Evolutionary conservation across 2,329 filamentous ascomycete species (phyloP), one percentile per base, ranked within the genome.

Genomic region (Tolypocladium endophyticum): DNA sequence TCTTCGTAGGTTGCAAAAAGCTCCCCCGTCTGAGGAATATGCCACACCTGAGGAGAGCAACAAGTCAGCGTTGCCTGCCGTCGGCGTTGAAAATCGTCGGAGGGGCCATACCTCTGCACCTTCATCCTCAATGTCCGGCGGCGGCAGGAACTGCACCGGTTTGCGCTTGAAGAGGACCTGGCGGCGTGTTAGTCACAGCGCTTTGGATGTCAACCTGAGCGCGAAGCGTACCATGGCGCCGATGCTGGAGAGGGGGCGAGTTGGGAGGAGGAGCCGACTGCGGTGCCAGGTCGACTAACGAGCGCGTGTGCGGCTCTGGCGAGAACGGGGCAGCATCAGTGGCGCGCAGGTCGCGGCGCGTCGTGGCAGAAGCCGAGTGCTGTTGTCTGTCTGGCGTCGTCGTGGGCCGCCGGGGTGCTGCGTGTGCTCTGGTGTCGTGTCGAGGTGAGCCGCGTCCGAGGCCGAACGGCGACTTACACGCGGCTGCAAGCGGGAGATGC

Each of bases 91-190:
- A 59, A 56, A 57, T n/a, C 55, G 62, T 64, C n/a, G 36, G 38
- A 28, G 11, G 43, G 35, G n/a, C 35, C 82, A 67, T 81, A 93
- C 92, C 83, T 97, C 92, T 67, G 84, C 81, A 68, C 89, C 86
- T 65, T 96, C 90, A 79, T 94, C 87, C 66, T 92, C 82, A 65
- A 93, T 84, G 58, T 83, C 78, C 28, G 89, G 88, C 55, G 82
- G 81, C 56, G 88, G 82, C 65, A 92, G 79, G 72, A 91, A 89
- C 76, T 90, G 87, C 70, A 97, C 92, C 60, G 92, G 92, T 77
- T 97, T 97, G 69, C 94, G 86, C 79, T 97, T 97, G 76, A 90
- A 97, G 64, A 96, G 83, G 67, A 99, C 93, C 93, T 97, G 61
- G 36, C 38, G 55, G 43, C 28, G 30, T 23, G 30, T 54, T 1